Percentiles rank a stretch among this genome's conserved stretches.
Evolutionary conservation across 495 filamentous ascomycete species (phyloP).

Genomic region (Neurospora sp.): DNA sequence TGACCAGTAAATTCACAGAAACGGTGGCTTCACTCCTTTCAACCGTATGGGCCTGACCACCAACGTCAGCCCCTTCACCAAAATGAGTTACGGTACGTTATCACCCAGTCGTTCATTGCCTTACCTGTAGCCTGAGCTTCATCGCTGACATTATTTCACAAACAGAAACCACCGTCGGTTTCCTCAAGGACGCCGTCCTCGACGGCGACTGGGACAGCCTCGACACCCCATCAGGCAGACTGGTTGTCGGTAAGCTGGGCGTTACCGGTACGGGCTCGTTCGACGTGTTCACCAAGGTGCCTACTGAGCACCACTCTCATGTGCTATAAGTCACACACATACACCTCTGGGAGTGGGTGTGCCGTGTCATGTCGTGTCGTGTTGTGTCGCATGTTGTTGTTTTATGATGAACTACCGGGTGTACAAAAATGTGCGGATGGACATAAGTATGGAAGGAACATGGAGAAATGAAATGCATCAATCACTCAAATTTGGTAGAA

Average conservation of each 20-base stretch:
- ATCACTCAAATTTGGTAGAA: not conserved
- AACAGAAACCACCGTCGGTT: conserved; percentile 76
- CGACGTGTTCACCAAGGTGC: conserved; percentile 58
- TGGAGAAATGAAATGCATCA: not conserved
- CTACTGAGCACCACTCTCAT: conserved; percentile 23
- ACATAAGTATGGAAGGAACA: not conserved
- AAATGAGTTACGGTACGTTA: conserved; percentile 77
- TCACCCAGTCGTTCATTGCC: not conserved
- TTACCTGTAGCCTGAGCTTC: not conserved
- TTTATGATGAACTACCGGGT: not conserved
- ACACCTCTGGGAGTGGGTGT: not conserved
- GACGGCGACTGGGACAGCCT: conserved; percentile 87
- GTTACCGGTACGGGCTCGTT: conserved; percentile 84
- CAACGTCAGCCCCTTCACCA: conserved; percentile 80
- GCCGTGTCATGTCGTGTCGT: not conserved
- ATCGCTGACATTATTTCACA: conserved; percentile 1
- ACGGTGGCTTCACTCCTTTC: conserved; percentile 79
- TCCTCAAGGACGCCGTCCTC: conserved; percentile 81
- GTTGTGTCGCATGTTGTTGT: not conserved
- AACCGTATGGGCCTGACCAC: conserved; percentile 78
- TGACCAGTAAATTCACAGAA: conserved; percentile 25
- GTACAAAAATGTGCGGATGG: not conserved
- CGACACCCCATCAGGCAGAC: conserved; percentile 71
- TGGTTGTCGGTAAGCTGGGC: conserved; percentile 76
- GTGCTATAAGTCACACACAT: not conserved